Evolutionary conservation across 441 rosid species (phyloP), one percentile per base, ranked within the genome.

Genomic region (Bruguiera hainesii): DNA sequence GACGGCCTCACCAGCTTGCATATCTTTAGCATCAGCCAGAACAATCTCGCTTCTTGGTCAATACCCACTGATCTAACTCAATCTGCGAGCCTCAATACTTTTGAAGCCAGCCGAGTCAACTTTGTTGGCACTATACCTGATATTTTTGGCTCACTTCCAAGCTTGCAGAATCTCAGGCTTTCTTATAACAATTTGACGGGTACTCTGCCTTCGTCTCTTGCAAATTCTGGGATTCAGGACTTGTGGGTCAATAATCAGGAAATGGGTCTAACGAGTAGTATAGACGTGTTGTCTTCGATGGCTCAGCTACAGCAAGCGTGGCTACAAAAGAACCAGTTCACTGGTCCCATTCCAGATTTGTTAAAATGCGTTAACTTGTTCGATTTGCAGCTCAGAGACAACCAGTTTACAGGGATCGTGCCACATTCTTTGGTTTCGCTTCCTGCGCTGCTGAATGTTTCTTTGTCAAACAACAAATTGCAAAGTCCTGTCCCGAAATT

Each of bases 281-380:
- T 91, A 21, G 69, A 81, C 2, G 86, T 89, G 28, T 71, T 91
- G n/a, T 79, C 96, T 5, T 69, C 75, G n/a, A 87, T 88, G 98
- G 64, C 71, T 21, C 76, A 76, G 21, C 35, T 92, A 68, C 9
- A 29, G 3, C 87, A 85, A 76, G 89, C 78, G 5, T 87, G 90
- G 96, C 78, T 91, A 9, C 87, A 86, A 0, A 75, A 71, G 35
- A 91, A 91, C 68, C 80, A 78, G 66, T 87, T 91, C 73, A 35
- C 77, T 7, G 96, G 96, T 53, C 82, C 83, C 0, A 82, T 87
- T 51, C 94, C 97, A 1, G 89, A 91, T 77, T 83, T 91, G 71
- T 82, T 88, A 0, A 75, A 81, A 3, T 78, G 85, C 58, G 49
- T 21, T 9, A 60, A 35, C 51, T 68, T 90, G 72, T 80, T 80